Conservation (phyloP, 108 stramenopile genomes). For the Nitzschia sp. region DNA sequence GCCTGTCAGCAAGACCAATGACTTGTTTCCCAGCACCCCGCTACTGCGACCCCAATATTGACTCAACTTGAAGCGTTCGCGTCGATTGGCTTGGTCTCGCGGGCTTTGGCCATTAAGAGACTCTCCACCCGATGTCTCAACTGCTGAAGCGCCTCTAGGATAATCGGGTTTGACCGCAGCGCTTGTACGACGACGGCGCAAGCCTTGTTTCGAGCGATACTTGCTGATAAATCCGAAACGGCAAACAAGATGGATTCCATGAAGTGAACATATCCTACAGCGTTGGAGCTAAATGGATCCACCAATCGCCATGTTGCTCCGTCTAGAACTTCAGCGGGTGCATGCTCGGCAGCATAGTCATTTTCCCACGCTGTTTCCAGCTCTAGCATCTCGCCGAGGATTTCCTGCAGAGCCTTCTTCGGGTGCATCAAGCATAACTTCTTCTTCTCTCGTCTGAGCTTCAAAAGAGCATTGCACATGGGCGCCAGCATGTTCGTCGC, state of each 20-base stretch:
- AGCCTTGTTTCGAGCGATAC: conserved; percentile 10
- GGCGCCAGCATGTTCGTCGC: conserved; percentile 30
- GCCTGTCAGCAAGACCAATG: no score
- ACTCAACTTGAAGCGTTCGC: no score
- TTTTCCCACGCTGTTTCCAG: conserved; percentile 13
- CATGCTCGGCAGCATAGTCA: neutral
- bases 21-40: no score
- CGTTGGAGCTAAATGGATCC: neutral
- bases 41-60: no score
- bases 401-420: conserved; percentile 42
- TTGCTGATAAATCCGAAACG: conserved; percentile 6
- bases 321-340: neutral
- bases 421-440: conserved; percentile 39
- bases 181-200: conserved; percentile 13
- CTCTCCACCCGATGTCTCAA: neutral
- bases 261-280: neutral
- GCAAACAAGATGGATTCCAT: conserved; percentile 11
- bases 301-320: conserved; percentile 5
- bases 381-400: conserved; percentile 30
- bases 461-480: conserved; percentile 12
- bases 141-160: neutral
- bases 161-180: neutral
- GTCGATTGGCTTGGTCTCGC: no score
- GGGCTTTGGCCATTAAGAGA: no score
- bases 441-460: neutral